phyloP scores from a whole-genome alignment of 768 basidiomycete species.

The Gelatoporia subvermispora region DNA sequence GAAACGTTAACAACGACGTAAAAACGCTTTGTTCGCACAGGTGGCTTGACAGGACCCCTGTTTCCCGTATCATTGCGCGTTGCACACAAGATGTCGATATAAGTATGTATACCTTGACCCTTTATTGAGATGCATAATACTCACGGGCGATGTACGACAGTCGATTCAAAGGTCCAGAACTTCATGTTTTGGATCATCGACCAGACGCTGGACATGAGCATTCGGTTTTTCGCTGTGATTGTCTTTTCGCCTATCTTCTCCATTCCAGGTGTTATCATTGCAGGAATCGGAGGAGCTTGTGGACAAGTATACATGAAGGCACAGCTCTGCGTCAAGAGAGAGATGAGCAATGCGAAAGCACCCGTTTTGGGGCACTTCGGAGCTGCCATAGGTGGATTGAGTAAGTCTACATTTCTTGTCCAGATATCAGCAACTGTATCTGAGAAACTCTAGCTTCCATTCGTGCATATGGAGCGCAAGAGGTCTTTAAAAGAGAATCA shows the following conservation, averaged over 20 bases:
- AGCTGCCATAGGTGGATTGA: conserved; percentile 47
- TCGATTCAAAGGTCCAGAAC: conserved; percentile 31
- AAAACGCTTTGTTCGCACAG: conserved; percentile 17
- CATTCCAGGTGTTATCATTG: conserved; percentile 33
- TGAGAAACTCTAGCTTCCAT: conserved; percentile 36
- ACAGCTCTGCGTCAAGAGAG: conserved; percentile 53
- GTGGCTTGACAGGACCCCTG: conserved; percentile 49
- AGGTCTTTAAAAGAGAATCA: too few relatives aligned
- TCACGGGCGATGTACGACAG: too few relatives aligned
- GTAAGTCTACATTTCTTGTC: conserved; percentile 20
- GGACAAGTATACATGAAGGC: conserved; percentile 54
- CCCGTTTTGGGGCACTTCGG: conserved; percentile 51
- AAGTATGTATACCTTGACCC: conserved; percentile 18
- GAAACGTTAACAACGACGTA: neutral
- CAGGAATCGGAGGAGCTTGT: conserved; percentile 34
- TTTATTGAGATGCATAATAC: neutral
- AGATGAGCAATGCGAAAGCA: conserved; percentile 47
- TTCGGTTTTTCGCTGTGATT: conserved; percentile 33
- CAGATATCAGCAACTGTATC: neutral
- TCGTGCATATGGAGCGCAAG: too few relatives aligned
- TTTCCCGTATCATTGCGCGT: too few relatives aligned
- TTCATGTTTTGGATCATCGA: conserved; percentile 25
- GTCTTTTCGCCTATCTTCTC: conserved; percentile 36
- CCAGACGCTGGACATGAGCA: conserved; percentile 26
- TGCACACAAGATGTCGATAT: conserved; percentile 68